Percentiles rank a stretch among this genome's conserved stretches.
Conservation (phyloP, 805 yeast genomes). For the Suhomyces canberraensis region DNA sequence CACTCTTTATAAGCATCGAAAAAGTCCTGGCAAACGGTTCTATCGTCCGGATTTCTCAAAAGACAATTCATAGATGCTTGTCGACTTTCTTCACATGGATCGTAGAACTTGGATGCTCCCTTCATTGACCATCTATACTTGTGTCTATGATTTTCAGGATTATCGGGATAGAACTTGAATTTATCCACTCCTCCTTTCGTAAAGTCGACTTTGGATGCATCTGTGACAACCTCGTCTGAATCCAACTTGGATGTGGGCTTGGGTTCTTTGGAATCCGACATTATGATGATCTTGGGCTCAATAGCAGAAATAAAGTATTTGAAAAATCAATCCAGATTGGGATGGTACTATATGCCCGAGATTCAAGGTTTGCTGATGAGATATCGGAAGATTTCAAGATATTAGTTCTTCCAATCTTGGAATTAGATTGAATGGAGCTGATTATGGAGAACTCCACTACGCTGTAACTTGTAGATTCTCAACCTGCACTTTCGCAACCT, state of each 20-base stretch:
- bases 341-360: too few relatives aligned
- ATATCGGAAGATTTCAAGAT: too few relatives aligned
- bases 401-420: too few relatives aligned
- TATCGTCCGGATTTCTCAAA: slow-evolving; percentile 67
- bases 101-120: slow-evolving; percentile 80
- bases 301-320: too few relatives aligned
- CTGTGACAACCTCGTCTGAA: slow-evolving; percentile 27
- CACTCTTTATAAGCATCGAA: slow-evolving; percentile 94
- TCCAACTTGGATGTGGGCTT: slow-evolving; percentile 2
- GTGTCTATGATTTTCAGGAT: slow-evolving; percentile 71
- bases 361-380: too few relatives aligned
- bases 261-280: not conserved
- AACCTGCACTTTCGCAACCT: not conserved
- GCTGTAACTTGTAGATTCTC: too few relatives aligned
- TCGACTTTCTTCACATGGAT: slow-evolving; percentile 89
- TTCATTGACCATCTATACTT: slow-evolving; percentile 68
- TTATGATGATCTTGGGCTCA: too few relatives aligned
- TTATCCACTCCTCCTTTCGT: slow-evolving; percentile 51
- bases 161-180: slow-evolving; percentile 79
- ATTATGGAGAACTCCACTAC: too few relatives aligned
- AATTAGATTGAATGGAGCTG: too few relatives aligned
- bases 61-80: slow-evolving; percentile 84
- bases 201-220: slow-evolving; percentile 49
- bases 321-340: too few relatives aligned
- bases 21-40: slow-evolving; percentile 67